Evolutionary conservation across 345 rosid genomes (phyloP), one percentile per base, ranked within the genome.

Genomic region (Conringia planisiliqua): DNA sequence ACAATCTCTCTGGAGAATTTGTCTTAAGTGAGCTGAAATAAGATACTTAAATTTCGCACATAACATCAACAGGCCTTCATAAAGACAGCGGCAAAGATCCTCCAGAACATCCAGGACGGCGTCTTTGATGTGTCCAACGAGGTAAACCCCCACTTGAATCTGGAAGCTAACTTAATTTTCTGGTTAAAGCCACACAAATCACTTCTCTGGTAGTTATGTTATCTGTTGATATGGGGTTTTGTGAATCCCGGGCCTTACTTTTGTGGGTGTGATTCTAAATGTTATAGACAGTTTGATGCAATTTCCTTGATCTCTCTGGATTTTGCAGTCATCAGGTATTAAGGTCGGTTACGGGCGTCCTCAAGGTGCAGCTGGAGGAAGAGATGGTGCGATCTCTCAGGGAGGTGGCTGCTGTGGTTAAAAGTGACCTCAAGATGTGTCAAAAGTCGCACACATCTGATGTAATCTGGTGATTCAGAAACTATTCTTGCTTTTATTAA

Each of bases 31-130:
- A 46, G 0, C 9, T 55, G 27, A 6, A 56, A 62, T 40, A 43
- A 10, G 24, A 59, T 57, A 5, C 18, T 58, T 50, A 14, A 22
- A 24, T 66, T 11, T 61, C 13, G 2, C 17, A 7, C 64, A 11
- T 60, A 33, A 24, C 16, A 51, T 46, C 36, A 66, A 54, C 85
- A 94, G 98, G 98, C 99, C 46, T 95, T 95, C 81, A 83, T 86
- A 76, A 85, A 78, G 80, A 91, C 99, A 20, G 97, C 99, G 20
- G 90, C 88, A 50, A 89, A 94, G 86, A 90, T 94, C 83, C 93
- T 87, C 73, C 88, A 89, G 78, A 91, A 95, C 62, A 95, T 95
- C 57, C 92, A 90, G 69, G 98, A 91, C 1, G 97, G 97, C 0
- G 86, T 90, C 2, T 85, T 91, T 81, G 96, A 91, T 82, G 90